A percentile compares a stretch with the other conserved stretches of the same genome.
Evolutionary conservation across 257 asterid genomes (phyloP).

Genomic region (Solanum medicagineum): DNA sequence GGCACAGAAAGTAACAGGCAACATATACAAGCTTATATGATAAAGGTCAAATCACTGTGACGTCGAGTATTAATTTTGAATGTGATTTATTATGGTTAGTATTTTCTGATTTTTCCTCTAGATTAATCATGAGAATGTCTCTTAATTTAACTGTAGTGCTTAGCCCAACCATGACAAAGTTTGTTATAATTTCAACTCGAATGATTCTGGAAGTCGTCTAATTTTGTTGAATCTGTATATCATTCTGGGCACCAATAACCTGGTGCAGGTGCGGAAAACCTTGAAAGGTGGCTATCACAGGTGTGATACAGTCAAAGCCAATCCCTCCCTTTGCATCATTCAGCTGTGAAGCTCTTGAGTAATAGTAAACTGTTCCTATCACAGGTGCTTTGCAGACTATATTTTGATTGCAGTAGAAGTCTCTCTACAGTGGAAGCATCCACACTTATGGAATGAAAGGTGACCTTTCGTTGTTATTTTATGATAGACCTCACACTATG

Average conservation of each 20-base stretch:
- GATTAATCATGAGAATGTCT: background rate
- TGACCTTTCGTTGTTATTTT: slow-evolving; percentile 54
- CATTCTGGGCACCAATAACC: slow-evolving; percentile 41
- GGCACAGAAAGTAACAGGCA: background rate
- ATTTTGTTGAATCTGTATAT: slow-evolving; percentile 46
- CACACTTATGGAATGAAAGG: slow-evolving; percentile 61
- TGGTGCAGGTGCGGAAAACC: background rate
- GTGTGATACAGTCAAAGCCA: slow-evolving; percentile 31
- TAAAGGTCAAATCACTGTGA: background rate
- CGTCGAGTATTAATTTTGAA: background rate
- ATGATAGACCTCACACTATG: slow-evolving; percentile 38
- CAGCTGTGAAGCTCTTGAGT: slow-evolving; percentile 59
- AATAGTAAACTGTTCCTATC: slow-evolving; percentile 36
- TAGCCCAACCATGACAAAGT: background rate
- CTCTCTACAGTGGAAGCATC: slow-evolving; percentile 57
- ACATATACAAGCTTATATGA: background rate
- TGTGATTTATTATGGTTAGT: background rate
- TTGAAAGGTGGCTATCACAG: no score
- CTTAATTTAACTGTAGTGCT: background rate
- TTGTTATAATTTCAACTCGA: background rate
- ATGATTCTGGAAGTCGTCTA: slow-evolving; percentile 46
- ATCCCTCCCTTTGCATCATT: slow-evolving; percentile 60
- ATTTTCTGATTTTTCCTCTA: background rate
- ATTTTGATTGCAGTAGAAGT: slow-evolving; percentile 61
- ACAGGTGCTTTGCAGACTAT: slow-evolving; percentile 75